Base-by-base conservation (phyloP, 148 eudicot genomes). In the Cornus florida region DNA sequence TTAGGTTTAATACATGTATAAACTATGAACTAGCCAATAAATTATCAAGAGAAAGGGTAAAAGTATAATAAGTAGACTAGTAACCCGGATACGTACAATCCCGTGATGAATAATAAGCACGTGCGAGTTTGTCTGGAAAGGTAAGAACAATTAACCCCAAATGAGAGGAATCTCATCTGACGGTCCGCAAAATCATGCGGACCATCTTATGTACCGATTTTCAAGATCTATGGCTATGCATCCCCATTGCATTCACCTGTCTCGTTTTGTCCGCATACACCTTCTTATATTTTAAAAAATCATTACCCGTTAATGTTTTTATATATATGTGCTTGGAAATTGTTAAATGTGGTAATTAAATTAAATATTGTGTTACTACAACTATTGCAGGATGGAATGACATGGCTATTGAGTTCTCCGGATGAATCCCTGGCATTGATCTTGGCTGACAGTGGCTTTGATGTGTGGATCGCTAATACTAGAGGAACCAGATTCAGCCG, bases 401-500 rank as follows among this genome's bases (percentile, higher is more conserved):
- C 90, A 23, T 91, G 92, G 92, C 50, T 88, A 65, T 71, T 88
- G 74, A 91, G 81, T 80, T 53, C 81, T 16, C 86, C 89, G 4
- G 77, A 86, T 28, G 77, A 91, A 53, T 88, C 91, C 7, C 80
- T 91, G 24, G 90, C 92, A 0, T 75, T 86, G 73, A 84, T 91
- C 2, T 80, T 91, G 83, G 88, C 89, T 2, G 91, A 90, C 71
- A 84, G 78, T 7, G 92, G 91, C 8, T 87, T 84, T 72, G 92
- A 89, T 76, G 92, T 89, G 3, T 88, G 92, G 91, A 83, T 91
- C 53, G 76, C 86, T 71, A 90, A 90, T 75, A 82, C 81, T 0
- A 74, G 95, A 71, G 92, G 92, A 12, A 88, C 90, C 66, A 43
- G 86, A 22, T 91, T 82, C 79, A 88, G 92, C 85, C 81, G 81